Evolutionary conservation across 495 filamentous ascomycete genomes (phyloP).

Genomic region (Aspergillus nidulans): DNA sequence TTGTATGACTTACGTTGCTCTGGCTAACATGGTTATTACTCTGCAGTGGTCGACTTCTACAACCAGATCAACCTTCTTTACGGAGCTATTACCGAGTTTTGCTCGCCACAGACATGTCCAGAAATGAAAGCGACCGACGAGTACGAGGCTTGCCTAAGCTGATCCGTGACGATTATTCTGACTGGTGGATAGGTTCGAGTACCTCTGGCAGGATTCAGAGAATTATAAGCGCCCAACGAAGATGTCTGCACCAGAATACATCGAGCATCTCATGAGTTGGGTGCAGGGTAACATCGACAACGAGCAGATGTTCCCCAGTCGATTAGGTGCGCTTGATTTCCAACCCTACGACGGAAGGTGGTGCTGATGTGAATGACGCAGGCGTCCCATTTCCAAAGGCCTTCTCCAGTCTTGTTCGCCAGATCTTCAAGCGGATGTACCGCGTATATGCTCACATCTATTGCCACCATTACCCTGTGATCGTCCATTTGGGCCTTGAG

Average conservation of each 20-base stretch:
- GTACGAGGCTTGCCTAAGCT: slow-evolving; percentile 41
- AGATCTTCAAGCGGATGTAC: slow-evolving; percentile 98
- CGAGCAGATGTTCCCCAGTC: slow-evolving; percentile 86
- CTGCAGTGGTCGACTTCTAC: slow-evolving; percentile 95
- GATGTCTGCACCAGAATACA: slow-evolving; percentile 95
- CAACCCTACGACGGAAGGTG: background rate
- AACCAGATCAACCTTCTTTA: slow-evolving; percentile 99
- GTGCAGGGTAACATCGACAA: slow-evolving; percentile 94
- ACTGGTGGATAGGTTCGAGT: slow-evolving; percentile 70
- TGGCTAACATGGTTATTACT: slow-evolving; percentile 3
- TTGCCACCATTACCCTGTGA: slow-evolving; percentile 98
- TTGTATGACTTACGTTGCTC: background rate
- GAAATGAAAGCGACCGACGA: slow-evolving; percentile 99
- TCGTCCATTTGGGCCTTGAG: slow-evolving; percentile 91
- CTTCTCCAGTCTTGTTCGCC: slow-evolving; percentile 79
- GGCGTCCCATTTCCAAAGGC: slow-evolving; percentile 94
- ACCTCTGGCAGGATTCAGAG: slow-evolving; percentile 95
- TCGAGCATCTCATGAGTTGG: slow-evolving; percentile 97
- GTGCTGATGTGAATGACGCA: slow-evolving; percentile 26
- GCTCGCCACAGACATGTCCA: slow-evolving; percentile 91
- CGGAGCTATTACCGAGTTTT: slow-evolving; percentile 98
- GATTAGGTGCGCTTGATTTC: slow-evolving; percentile 63
- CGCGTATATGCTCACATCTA: slow-evolving; percentile 99
- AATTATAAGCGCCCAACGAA: slow-evolving; percentile 94
- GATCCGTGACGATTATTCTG: background rate